Evolutionary conservation across 148 eudicot species (phyloP).

Genomic region (Selenicereus undatus): DNA sequence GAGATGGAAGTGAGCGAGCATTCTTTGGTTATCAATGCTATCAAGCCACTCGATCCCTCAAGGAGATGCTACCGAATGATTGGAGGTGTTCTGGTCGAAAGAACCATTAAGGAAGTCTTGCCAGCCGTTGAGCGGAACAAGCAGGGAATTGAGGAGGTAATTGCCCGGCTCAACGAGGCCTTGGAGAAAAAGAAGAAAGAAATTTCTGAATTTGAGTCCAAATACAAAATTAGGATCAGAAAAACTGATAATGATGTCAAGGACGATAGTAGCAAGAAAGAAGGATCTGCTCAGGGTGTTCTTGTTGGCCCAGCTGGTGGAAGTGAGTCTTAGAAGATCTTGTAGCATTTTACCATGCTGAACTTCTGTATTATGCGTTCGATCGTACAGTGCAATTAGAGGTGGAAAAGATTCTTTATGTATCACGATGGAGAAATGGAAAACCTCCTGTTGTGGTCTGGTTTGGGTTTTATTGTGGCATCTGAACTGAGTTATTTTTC

Average conservation of each 20-base stretch:
- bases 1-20: conserved; percentile 97
- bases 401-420: no score
- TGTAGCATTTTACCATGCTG: not conserved
- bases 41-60: conserved; percentile 76
- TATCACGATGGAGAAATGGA: not conserved
- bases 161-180: conserved; percentile 67
- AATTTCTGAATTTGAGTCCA: conserved; percentile 70
- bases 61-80: conserved; percentile 90
- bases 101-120: conserved; percentile 82
- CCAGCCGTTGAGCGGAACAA: conserved; percentile 88
- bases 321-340: conserved; percentile 29
- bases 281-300: conserved; percentile 88
- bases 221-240: conserved; percentile 73
- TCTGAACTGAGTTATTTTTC: not conserved
- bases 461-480: no score
- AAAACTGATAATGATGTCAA: conserved; percentile 58
- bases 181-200: conserved; percentile 83
- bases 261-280: conserved; percentile 62
- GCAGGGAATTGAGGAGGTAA: conserved; percentile 84
- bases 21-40: conserved; percentile 78
- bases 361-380: not conserved
- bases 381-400: not conserved
- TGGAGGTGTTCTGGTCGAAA: conserved; percentile 90
- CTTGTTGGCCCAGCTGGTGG: conserved; percentile 84
- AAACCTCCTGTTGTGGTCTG: not conserved